Percentiles rank a stretch among this genome's conserved stretches.
phyloP scores from a whole-genome alignment of 2,329 filamentous ascomycete genomes.

The Beauveria bassiana region DNA sequence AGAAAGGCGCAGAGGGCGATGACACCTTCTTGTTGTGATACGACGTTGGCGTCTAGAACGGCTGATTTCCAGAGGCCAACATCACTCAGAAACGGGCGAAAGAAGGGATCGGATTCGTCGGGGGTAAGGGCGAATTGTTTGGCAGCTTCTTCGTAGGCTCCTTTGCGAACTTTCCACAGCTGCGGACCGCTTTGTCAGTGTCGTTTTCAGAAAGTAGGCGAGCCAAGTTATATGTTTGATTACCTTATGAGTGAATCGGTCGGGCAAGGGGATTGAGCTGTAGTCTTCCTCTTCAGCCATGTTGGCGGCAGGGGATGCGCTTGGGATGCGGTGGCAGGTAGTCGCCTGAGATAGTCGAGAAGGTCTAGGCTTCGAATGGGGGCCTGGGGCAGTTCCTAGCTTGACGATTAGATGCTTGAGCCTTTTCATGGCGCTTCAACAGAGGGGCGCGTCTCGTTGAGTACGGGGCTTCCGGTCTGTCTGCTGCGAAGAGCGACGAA shows the following conservation, averaged over 20 bases:
- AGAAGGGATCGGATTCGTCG: constrained; percentile 77
- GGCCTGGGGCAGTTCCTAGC: background rate
- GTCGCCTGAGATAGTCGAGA: background rate
- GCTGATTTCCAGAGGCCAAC: constrained; percentile 84
- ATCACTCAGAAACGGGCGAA: constrained; percentile 81
- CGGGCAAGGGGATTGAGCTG: constrained; percentile 66
- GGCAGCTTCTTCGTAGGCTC: constrained; percentile 84
- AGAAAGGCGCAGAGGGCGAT: constrained; percentile 84
- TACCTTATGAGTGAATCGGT: constrained; percentile 79
- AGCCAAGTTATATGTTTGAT: constrained; percentile 8
- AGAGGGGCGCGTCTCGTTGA: background rate
- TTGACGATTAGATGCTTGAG: constrained; percentile 7
- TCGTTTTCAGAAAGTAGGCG: background rate
- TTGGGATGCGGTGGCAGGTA: constrained; percentile 8
- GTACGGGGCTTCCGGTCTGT: background rate
- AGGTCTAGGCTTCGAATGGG: background rate
- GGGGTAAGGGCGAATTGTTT: constrained; percentile 80
- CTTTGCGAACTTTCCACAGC: constrained; percentile 96
- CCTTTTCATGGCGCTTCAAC: constrained; percentile 4
- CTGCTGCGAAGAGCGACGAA: background rate
- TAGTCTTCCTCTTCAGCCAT: constrained; percentile 90
- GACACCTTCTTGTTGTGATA: constrained; percentile 89
- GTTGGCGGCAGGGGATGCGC: constrained; percentile 16
- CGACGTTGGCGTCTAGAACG: constrained; percentile 90
- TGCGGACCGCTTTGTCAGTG: constrained; percentile 21